A percentile compares a stretch with the other conserved stretches of the same genome.
These are phyloP conservation scores for Panellus pusillus DNA, from an alignment of 768 basidiomycete genomes.

Conservation along the genomic window DNA sequence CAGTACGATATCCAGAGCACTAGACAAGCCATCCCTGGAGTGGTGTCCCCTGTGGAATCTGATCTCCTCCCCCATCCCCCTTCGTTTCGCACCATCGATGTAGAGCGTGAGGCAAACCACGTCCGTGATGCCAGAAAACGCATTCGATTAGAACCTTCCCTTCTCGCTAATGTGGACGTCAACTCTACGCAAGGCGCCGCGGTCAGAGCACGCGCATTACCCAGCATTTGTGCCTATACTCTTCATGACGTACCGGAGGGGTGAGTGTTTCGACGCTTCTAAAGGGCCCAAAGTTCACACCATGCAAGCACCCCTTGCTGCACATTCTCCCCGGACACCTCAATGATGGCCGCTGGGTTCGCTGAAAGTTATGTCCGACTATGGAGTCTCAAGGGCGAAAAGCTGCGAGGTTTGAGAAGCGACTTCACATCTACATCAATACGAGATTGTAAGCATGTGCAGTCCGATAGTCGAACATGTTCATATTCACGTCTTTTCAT, in stretches of 20 bases:
- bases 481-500: neutral
- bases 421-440: constrained; percentile 69
- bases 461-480: neutral
- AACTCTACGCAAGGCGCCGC: constrained; percentile 59
- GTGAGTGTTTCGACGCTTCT: constrained; percentile 44
- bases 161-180: constrained; percentile 54
- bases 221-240: constrained; percentile 95
- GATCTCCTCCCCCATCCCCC: constrained; percentile 83
- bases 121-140: constrained; percentile 90
- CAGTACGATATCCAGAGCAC: constrained; percentile 64
- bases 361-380: constrained; percentile 92
- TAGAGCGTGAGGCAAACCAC: constrained; percentile 86
- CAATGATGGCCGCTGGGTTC: constrained; percentile 93
- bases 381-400: constrained; percentile 95
- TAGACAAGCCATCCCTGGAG: constrained; percentile 53
- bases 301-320: constrained; percentile 72
- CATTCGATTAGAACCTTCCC: constrained; percentile 83
- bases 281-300: constrained; percentile 8
- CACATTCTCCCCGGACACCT: constrained; percentile 87
- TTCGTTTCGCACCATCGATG: constrained; percentile 81
- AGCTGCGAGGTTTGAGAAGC: constrained; percentile 71
- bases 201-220: constrained; percentile 67
- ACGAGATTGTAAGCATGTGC: constrained; percentile 60
- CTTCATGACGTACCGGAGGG: constrained; percentile 94
- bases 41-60: constrained; percentile 61